Conservation (phyloP, 257 asterid genomes). For the Jasminum sambac region DNA sequence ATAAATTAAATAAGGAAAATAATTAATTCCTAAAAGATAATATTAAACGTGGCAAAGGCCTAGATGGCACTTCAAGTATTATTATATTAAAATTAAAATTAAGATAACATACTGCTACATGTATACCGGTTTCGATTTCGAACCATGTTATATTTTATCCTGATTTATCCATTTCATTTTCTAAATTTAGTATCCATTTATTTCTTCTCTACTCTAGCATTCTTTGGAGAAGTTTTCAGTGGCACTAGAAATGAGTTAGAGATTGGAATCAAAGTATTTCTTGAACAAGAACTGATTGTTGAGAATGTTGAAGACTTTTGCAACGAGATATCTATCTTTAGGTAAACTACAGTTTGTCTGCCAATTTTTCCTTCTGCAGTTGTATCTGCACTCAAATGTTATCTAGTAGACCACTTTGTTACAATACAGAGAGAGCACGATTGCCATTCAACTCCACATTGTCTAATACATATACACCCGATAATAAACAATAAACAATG, state of each 20-base stretch:
- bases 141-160: too few relatives aligned
- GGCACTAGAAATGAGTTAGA: constrained; percentile 82
- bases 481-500: neutral
- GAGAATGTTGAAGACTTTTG: constrained; percentile 93
- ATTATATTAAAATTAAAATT: too few relatives aligned
- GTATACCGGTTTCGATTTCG: too few relatives aligned
- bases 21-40: too few relatives aligned
- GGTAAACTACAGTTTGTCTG: constrained; percentile 42
- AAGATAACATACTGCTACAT: too few relatives aligned
- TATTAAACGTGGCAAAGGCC: too few relatives aligned
- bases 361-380: constrained; percentile 50
- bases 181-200: neutral
- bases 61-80: too few relatives aligned
- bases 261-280: constrained; percentile 73
- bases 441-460: too few relatives aligned
- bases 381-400: constrained; percentile 96
- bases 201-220: constrained; percentile 46
- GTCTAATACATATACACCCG: neutral
- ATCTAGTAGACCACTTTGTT: too few relatives aligned
- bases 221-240: constrained; percentile 92
- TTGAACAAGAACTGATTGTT: constrained; percentile 71
- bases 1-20: too few relatives aligned
- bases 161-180: neutral
- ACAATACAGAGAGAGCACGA: too few relatives aligned
- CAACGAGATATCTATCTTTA: constrained; percentile 80